Evolutionary conservation across 78 protist genomes (phyloP).

Genomic region (Dictyostelium firmibasis): DNA sequence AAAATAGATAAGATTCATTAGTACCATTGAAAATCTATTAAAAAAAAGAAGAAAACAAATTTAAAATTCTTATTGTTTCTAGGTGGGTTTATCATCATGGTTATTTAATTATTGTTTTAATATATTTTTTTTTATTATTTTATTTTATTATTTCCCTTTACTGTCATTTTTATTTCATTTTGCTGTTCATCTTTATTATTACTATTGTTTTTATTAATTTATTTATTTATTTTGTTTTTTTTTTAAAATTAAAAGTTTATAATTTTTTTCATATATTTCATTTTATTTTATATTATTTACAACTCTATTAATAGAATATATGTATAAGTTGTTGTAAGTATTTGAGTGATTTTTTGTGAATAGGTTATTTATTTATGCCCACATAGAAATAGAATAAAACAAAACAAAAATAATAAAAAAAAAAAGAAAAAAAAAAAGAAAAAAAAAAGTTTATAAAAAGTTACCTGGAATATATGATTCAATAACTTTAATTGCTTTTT

Average conservation of each 20-base stretch:
- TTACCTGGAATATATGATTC: slow-evolving; percentile 36
- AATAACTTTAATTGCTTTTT: slow-evolving; percentile 33
- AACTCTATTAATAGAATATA: background rate
- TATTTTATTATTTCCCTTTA: background rate
- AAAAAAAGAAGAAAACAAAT: background rate
- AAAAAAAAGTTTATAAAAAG: background rate
- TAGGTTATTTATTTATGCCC: background rate
- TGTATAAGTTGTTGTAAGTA: background rate
- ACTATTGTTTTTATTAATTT: background rate
- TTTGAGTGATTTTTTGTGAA: background rate
- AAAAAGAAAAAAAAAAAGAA: background rate
- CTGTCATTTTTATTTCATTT: background rate
- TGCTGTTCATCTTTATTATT: background rate
- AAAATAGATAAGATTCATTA: background rate
- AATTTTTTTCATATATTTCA: background rate
- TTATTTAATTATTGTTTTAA: background rate
- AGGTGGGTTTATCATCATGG: too few relatives aligned
- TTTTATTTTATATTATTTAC: background rate
- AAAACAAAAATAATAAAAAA: background rate
- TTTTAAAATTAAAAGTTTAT: too few relatives aligned
- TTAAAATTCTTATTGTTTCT: background rate
- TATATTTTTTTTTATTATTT: background rate
- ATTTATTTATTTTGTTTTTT: background rate
- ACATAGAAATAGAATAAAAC: background rate
- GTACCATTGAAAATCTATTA: background rate